Evolutionary conservation across 345 rosid genomes (phyloP).

Genomic region (Eucalyptus globulus): DNA sequence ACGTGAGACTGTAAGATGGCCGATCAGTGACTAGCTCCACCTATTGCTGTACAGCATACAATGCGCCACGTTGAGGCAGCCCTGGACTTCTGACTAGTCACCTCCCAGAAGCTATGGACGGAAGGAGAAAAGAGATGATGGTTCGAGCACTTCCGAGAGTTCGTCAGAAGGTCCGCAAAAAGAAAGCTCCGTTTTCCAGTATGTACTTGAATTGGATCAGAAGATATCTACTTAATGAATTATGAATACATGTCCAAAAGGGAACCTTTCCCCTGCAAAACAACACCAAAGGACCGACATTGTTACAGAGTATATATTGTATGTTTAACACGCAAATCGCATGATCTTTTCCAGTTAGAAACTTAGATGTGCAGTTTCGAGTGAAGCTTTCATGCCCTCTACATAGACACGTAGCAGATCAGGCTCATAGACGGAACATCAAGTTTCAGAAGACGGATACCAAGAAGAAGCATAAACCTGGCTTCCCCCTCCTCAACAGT

Average conservation of each 20-base stretch:
- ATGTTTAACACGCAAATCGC: not conserved
- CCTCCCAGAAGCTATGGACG: not conserved
- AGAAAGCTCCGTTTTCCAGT: not conserved
- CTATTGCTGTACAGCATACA: conserved; percentile 5
- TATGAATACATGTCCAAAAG: not conserved
- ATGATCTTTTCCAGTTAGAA: not conserved
- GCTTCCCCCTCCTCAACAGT: not conserved
- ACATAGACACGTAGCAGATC: not conserved
- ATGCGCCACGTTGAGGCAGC: conserved; percentile 1
- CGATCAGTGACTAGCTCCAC: not conserved
- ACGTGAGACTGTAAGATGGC: not conserved
- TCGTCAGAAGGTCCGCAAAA: not conserved
- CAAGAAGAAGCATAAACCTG: not conserved
- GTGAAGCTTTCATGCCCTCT: not conserved
- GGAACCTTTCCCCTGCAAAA: not conserved
- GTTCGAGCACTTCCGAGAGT: not conserved
- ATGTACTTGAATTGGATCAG: not conserved
- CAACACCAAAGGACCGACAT: not conserved
- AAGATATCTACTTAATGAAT: not conserved
- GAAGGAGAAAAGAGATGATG: not conserved
- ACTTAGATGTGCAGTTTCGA: not conserved
- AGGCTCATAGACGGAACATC: not conserved
- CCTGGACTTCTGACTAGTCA: not conserved
- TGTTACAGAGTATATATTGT: not conserved
- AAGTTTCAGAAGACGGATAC: not conserved